phyloP scores from a whole-genome alignment of 768 basidiomycete genomes.

The Lentinula aciculospora region DNA sequence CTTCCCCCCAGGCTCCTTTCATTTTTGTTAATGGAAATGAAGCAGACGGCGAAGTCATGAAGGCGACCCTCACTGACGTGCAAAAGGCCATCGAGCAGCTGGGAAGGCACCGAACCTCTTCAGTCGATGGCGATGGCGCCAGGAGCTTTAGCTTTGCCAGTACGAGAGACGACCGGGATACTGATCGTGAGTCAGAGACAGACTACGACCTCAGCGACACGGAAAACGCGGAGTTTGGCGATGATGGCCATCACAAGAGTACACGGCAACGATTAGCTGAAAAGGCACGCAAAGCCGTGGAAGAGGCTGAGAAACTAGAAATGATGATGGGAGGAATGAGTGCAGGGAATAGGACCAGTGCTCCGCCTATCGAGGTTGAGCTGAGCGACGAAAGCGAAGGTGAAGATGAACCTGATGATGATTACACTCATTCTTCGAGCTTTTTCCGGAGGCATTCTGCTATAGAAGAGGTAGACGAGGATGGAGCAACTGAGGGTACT shows the following conservation, averaged over 20 bases:
- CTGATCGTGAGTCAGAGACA: slow-evolving; percentile 52
- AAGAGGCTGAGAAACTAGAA: slow-evolving; percentile 47
- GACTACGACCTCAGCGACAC: slow-evolving; percentile 43
- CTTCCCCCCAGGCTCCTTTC: slow-evolving; percentile 24
- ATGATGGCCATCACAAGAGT: slow-evolving; percentile 60
- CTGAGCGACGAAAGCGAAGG: slow-evolving; percentile 78
- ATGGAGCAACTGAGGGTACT: slow-evolving; percentile 24
- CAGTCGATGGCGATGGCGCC: slow-evolving; percentile 44
- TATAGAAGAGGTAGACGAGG: slow-evolving; percentile 71
- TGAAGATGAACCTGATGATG: slow-evolving; percentile 43
- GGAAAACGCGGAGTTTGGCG: slow-evolving; percentile 33
- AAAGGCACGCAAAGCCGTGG: slow-evolving; percentile 58
- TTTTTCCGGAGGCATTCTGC: slow-evolving; percentile 45
- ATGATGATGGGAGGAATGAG: slow-evolving; percentile 28
- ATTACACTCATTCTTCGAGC: slow-evolving; percentile 30
- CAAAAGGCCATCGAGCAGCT: slow-evolving; percentile 89
- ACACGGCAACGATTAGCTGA: slow-evolving; percentile 65
- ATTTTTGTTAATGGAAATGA: slow-evolving; percentile 19
- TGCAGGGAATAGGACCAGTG: slow-evolving; percentile 21
- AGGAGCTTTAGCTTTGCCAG: slow-evolving; percentile 79
- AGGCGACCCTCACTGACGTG: slow-evolving; percentile 84
- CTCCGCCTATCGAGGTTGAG: slow-evolving; percentile 70
- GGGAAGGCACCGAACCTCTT: slow-evolving; percentile 35
- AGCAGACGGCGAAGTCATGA: slow-evolving; percentile 60
- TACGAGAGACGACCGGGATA: slow-evolving; percentile 52